Percentiles rank a stretch among this genome's conserved stretches.
phyloP scores from a whole-genome alignment of 2,329 filamentous ascomycete genomes.

The Venturia asperata region DNA sequence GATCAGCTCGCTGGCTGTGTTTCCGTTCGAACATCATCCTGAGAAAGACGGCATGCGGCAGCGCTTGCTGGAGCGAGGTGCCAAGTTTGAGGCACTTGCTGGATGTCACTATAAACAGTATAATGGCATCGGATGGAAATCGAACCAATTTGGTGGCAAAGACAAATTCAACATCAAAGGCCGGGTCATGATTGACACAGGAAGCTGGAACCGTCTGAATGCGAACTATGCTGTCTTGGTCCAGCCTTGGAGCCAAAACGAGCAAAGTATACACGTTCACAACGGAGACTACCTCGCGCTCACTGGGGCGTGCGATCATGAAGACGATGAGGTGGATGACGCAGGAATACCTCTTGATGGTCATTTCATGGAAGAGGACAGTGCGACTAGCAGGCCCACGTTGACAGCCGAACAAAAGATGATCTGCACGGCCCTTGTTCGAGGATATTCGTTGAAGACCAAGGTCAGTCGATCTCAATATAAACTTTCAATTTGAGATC shows the following conservation, averaged over 20 bases:
- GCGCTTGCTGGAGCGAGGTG: constrained; percentile 40
- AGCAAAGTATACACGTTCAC: background rate
- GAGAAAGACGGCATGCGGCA: constrained; percentile 34
- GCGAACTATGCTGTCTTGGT: constrained; percentile 16
- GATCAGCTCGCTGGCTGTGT: constrained; percentile 38
- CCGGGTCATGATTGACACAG: constrained; percentile 46
- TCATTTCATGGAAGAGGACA: constrained; percentile 16
- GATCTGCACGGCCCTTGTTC: constrained; percentile 21
- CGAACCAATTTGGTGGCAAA: constrained; percentile 26
- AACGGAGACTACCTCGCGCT: background rate
- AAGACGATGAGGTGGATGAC: background rate
- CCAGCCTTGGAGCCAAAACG: background rate
- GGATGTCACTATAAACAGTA: constrained; percentile 47
- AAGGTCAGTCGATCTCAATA: constrained; percentile 10
- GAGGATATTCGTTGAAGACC: constrained; percentile 23
- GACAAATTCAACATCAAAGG: constrained; percentile 36
- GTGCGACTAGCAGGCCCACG: background rate
- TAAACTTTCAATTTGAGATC: no score
- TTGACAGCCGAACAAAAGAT: constrained; percentile 22
- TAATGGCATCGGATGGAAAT: constrained; percentile 39
- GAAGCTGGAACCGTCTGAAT: constrained; percentile 31
- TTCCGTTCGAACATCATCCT: constrained; percentile 40
- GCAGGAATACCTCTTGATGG: constrained; percentile 19
- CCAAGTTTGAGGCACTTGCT: constrained; percentile 40
- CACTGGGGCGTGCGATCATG: background rate